phyloP scores from a whole-genome alignment of 495 filamentous ascomycete genomes.

The Terfezia boudieri region DNA sequence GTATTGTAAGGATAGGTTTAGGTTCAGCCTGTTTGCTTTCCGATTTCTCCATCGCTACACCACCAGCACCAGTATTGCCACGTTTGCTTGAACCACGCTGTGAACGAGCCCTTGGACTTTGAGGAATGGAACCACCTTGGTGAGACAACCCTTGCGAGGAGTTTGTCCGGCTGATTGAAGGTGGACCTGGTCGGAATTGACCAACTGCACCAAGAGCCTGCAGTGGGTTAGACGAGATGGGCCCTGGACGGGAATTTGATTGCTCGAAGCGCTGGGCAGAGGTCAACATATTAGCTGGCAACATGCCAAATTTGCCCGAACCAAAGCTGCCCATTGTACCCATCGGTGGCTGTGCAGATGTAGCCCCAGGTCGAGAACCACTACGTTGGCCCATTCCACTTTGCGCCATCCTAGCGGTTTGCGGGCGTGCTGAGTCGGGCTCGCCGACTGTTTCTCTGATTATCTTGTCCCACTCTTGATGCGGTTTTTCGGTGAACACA shows the following conservation, averaged over 20 bases:
- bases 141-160: slow-evolving; percentile 30
- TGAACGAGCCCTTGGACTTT: slow-evolving; percentile 32
- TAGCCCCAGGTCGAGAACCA: slow-evolving; percentile 22
- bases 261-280: slow-evolving; percentile 11
- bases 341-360: slow-evolving; percentile 22
- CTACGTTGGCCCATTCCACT: slow-evolving; percentile 26
- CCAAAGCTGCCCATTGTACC: slow-evolving; percentile 52
- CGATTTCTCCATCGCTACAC: slow-evolving; percentile 26
- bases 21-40: slow-evolving; percentile 37
- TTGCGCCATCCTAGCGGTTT: slow-evolving; percentile 46
- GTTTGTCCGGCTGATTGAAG: slow-evolving; percentile 28
- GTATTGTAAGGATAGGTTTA: slow-evolving; percentile 35
- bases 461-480: slow-evolving; percentile 65
- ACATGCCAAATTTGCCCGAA: slow-evolving; percentile 15
- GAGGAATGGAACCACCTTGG: slow-evolving; percentile 22
- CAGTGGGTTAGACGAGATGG: neutral
- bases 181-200: neutral
- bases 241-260: neutral
- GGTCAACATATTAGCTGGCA: slow-evolving; percentile 9
- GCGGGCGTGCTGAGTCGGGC: slow-evolving; percentile 37
- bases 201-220: neutral
- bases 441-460: slow-evolving; percentile 61
- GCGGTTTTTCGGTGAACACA: slow-evolving; percentile 88
- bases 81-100: slow-evolving; percentile 41
- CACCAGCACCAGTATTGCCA: slow-evolving; percentile 29